These are phyloP conservation scores for Ogataea dorogensis DNA, from an alignment of 805 yeast genomes.

Conservation along the genomic window DNA sequence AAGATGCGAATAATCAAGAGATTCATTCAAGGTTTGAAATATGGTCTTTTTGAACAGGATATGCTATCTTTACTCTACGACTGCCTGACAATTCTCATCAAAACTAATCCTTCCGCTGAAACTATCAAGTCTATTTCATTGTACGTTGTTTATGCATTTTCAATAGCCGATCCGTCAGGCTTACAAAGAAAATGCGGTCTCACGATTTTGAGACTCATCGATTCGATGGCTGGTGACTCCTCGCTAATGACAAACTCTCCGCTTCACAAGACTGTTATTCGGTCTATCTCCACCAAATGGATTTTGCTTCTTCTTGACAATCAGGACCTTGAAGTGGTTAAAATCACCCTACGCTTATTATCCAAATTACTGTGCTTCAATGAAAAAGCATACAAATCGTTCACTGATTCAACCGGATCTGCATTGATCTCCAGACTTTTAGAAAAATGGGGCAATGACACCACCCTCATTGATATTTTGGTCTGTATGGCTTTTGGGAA, in stretches of 20 bases:
- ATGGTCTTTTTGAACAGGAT: constrained; percentile 37
- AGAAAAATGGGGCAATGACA: constrained; percentile 48
- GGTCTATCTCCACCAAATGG: constrained; percentile 66
- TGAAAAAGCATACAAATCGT: constrained; percentile 37
- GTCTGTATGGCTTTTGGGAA: constrained; percentile 49
- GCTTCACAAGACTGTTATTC: constrained; percentile 40
- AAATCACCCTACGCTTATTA: constrained; percentile 43
- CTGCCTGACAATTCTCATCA: constrained; percentile 40
- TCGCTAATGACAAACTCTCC: constrained; percentile 9
- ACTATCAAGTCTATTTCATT: constrained; percentile 50
- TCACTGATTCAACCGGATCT: constrained; percentile 52
- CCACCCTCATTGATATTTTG: constrained; percentile 41
- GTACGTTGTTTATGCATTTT: constrained; percentile 50
- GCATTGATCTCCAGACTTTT: constrained; percentile 46
- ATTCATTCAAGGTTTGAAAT: constrained; percentile 50
- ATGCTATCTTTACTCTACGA: constrained; percentile 38
- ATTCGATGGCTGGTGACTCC: constrained; percentile 42
- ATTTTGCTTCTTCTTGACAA: constrained; percentile 51
- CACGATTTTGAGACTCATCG: constrained; percentile 38
- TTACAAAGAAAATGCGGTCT: constrained; percentile 32
- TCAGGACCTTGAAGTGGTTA: constrained; percentile 36
- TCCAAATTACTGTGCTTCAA: constrained; percentile 42
- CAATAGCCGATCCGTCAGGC: constrained; percentile 22
- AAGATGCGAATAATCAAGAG: constrained; percentile 47
- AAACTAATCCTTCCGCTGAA: constrained; percentile 52